Base-by-base conservation (phyloP, 202 grass and related monocot species). In the Carex arenaria region DNA sequence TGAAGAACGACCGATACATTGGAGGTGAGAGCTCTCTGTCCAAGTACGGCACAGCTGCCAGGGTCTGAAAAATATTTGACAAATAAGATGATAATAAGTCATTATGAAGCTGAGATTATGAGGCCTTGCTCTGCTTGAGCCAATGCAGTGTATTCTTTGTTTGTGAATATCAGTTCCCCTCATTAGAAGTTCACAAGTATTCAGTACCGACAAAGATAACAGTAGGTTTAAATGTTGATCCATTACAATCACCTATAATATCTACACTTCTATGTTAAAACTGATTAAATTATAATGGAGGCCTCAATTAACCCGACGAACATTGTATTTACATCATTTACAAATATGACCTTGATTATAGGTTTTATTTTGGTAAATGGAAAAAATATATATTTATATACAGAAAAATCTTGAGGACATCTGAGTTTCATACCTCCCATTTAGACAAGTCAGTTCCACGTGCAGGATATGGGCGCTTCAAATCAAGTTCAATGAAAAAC, bases 21-120 rank as follows among this genome's bases (percentile, higher is more conserved):
- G 96, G 88, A 28, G 96, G 93, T 3, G 96, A 99, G 66, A 92
- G 88, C 76, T 99, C 93, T 90, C 96, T 92, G 53, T 99, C 96
- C 22, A 99, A 86, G 84, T 89, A 99, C 18, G 83, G 96, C 43
- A 99, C 20, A 14, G 91, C 86, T 7, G 91, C 89, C 66, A 96
- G 38, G 65, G 93, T 92, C 96, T 99, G 83, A 42, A 68, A 87
- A 67, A 88, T 72, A 80, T 3, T n/a, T 32, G 28, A 61, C 36
- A 82, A 84, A 53, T 28, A 49, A 18, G 71, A 70, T 42, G 78
- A 2, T 15, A 79, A 70, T 3, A 17, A 43, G 59, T n/a, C n/a
- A 10, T 30, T 56, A 82, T 6, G 18, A 66, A 68, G 18, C 77
- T 32, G 72, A 54, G 12, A 3, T 74, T 26, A 22, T 1, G 9